Percentiles rank a stretch among this genome's conserved stretches.
Conservation (phyloP, 148 eudicot genomes). For the Rhododendron griersonianum region DNA sequence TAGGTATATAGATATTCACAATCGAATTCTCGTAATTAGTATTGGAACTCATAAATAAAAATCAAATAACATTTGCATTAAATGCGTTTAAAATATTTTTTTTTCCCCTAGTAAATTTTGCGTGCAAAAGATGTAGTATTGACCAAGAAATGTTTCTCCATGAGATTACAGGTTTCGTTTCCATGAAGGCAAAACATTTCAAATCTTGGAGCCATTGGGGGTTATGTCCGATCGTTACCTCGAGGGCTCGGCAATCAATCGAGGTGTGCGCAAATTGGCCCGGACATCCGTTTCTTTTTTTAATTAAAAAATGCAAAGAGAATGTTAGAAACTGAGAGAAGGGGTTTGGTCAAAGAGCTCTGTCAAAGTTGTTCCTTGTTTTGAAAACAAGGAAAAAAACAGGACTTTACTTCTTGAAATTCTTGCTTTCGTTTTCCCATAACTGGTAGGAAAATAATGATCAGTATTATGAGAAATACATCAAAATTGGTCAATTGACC, state of each 20-base stretch:
- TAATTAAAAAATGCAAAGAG: background rate
- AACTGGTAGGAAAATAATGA: background rate
- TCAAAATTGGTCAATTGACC: background rate
- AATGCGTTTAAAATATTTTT: background rate
- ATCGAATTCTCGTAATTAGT: background rate
- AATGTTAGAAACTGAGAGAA: background rate
- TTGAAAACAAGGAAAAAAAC: background rate
- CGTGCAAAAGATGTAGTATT: no score
- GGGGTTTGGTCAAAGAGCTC: background rate
- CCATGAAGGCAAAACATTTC: no score
- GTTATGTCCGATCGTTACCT: no score
- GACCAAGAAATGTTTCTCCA: no score
- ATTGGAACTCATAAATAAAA: background rate
- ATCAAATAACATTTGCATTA: background rate
- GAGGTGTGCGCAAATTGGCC: no score
- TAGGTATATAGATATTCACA: background rate
- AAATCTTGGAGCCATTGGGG: no score
- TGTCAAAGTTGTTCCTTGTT: background rate
- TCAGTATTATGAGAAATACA: background rate
- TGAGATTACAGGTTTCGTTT: rapidly evolving
- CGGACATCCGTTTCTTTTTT: no score
- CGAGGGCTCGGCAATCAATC: no score
- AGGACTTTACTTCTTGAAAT: background rate
- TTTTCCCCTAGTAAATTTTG: no score
- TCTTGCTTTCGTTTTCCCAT: background rate